Base-by-base conservation (phyloP, 139 green algal genomes). In the Eudorina sp. region DNA sequence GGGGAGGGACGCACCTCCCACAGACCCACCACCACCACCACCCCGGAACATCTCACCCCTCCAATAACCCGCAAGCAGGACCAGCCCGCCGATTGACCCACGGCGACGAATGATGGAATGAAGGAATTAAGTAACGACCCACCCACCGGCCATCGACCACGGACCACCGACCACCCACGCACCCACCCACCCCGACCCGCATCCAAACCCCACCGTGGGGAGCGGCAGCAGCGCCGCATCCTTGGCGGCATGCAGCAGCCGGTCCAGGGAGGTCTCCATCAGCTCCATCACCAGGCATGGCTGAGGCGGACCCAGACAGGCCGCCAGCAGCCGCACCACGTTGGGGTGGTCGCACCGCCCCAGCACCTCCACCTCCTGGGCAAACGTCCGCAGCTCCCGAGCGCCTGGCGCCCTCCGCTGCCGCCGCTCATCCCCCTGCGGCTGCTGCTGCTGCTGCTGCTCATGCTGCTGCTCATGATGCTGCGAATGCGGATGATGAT, bases 201-300 rank as follows among this genome's bases (percentile, higher is more conserved):
- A n/a, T n/a, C n/a, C n/a, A n/a, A n/a, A n/a, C n/a, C n/a, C n/a
- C n/a, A 83, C 77, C 77, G 31, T 84, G 7, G 13, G 7, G 36
- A 73, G n/a, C 27, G 77, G 53, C 77, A 84, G 51, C 76, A 72
- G 53, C 25, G 21, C 8, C 77, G 77, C 77, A 11, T 14, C 23
- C 9, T 6, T 48, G 21, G 34, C 40, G 53, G 13, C 76, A 34
- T 86, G 41, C 53, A 86, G 25, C 41, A 86, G 41, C 3, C 38
- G 40, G 41, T 76, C 60, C 58, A 86, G 79, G 58, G 14, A 41
- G 60, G 25, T 76, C 41, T 86, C 79, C 27, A 55, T 62, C 29
- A 75, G 79, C 79, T 86, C 79, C 58, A 77, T 62, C 36, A 86
- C 79, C 60, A 86, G 79, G 58, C 58, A 86, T 14, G 78, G 78